Conservation (phyloP, 345 rosid genomes). For the Jatropha curcas region DNA sequence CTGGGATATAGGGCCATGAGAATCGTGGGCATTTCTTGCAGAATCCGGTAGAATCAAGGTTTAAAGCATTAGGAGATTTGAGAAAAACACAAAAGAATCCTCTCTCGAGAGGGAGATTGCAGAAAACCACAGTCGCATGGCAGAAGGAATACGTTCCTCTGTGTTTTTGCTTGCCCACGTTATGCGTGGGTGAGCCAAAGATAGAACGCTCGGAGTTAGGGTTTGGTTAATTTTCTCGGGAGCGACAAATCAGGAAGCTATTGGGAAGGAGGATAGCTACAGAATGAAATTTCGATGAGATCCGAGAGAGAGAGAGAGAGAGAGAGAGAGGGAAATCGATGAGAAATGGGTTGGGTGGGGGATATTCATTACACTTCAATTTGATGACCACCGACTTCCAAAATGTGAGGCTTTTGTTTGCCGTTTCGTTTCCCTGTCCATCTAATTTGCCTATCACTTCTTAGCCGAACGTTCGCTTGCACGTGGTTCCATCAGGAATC, state of each 20-base stretch:
- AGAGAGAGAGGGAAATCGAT: neutral
- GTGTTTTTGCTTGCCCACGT: neutral
- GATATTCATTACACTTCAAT: no score
- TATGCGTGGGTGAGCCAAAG: constrained; percentile 12
- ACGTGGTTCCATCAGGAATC: neutral
- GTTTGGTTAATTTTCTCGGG: neutral
- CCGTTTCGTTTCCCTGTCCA: no score
- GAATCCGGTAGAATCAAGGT: constrained; percentile 13
- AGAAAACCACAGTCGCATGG: constrained; percentile 80
- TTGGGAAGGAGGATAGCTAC: neutral
- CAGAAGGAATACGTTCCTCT: constrained; percentile 37
- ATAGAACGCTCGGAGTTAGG: constrained; percentile 19
- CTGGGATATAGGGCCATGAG: constrained; percentile 54
- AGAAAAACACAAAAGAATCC: constrained; percentile 41
- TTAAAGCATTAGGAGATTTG: constrained; percentile 18
- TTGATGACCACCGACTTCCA: no score
- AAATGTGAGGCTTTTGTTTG: constrained; percentile 9
- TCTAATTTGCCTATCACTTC: neutral
- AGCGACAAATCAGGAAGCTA: neutral
- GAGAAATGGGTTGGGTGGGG: neutral
- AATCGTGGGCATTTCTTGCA: constrained; percentile 51
- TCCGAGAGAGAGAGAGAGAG: constrained; percentile 24
- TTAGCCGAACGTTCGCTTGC: constrained; percentile 1
- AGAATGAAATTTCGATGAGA: constrained; percentile 23
- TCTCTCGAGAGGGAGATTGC: constrained; percentile 66